A percentile compares a stretch with the other conserved stretches of the same genome.
Evolutionary conservation across 805 yeast species (phyloP).

Genomic region (Starmerella ratchasimensis): DNA sequence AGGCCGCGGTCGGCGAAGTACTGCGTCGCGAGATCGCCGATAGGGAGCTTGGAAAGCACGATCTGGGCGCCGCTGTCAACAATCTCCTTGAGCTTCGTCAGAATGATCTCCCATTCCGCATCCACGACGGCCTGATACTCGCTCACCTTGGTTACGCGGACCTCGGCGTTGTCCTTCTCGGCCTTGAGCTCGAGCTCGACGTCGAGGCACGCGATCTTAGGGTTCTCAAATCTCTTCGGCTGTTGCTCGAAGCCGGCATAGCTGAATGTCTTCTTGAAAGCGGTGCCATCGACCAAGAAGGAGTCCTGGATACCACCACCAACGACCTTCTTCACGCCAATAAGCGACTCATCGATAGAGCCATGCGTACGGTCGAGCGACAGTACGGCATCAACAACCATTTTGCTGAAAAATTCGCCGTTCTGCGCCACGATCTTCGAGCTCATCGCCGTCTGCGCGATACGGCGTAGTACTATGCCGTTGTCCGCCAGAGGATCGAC

Average conservation of each 20-base stretch:
- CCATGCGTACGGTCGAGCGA: conserved; percentile 48
- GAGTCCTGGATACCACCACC: conserved; percentile 97
- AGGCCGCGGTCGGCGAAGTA: conserved; percentile 91
- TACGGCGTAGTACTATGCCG: conserved; percentile 68
- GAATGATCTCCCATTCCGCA: conserved; percentile 96
- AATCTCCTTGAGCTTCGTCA: conserved; percentile 71
- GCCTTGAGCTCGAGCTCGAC: conserved; percentile 95
- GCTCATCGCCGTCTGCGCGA: conserved; percentile 96
- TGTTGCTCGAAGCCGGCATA: conserved; percentile 99
- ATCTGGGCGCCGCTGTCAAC: conserved; percentile 79
- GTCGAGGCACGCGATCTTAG: conserved; percentile 72
- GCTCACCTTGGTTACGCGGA: conserved; percentile 80
- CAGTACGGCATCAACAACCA: conserved; percentile 93
- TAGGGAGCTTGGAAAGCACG: conserved; percentile 86
- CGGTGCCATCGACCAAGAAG: conserved; percentile 79
- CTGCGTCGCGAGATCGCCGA: conserved; percentile 98
- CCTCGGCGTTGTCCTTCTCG: conserved; percentile 97
- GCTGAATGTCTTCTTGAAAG: conserved; percentile 91
- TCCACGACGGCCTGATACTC: conserved; percentile 95
- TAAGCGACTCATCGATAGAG: conserved; percentile 78
- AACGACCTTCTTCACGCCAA: conserved; percentile 87
- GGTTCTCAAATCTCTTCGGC: conserved; percentile 69
- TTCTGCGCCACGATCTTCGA: conserved; percentile 83
- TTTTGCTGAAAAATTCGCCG: conserved; percentile 77
- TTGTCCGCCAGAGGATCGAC: conserved; percentile 46